A percentile compares a stretch with the other conserved stretches of the same genome.
phyloP scores from a whole-genome alignment of 2,329 filamentous ascomycete species.

The Botrytis pseudocinerea region DNA sequence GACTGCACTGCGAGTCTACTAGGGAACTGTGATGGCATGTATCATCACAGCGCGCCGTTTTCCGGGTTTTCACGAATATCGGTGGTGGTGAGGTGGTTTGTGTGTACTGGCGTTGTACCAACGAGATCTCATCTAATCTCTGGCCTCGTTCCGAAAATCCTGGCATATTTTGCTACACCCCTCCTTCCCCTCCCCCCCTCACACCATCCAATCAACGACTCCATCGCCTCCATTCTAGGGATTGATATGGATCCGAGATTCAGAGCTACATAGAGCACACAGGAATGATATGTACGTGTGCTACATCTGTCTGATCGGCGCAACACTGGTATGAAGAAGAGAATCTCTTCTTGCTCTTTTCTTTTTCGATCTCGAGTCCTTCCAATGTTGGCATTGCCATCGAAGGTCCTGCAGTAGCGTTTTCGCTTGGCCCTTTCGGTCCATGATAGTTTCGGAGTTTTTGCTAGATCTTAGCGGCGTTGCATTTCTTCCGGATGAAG shows the following conservation, averaged over 20 bases:
- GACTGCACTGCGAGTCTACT: slow-evolving; percentile 8
- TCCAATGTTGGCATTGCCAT: not conserved
- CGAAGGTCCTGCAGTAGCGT: slow-evolving; percentile 10
- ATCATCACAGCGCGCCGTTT: slow-evolving; percentile 24
- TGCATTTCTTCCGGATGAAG: not conserved
- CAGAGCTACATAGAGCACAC: not conserved
- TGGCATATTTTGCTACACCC: not conserved
- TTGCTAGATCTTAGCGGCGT: slow-evolving; percentile 6
- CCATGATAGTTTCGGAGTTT: not conserved
- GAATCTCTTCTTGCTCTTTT: slow-evolving; percentile 5
- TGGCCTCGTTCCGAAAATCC: slow-evolving; percentile 8
- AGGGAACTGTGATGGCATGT: slow-evolving; percentile 2
- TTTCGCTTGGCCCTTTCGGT: not conserved
- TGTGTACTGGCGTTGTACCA: not conserved
- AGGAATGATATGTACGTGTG: not conserved
- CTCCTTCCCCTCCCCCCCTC: not conserved
- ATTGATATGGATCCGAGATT: not conserved
- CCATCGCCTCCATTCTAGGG: not conserved
- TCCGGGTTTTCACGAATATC: not conserved
- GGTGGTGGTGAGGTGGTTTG: not conserved
- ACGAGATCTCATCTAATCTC: slow-evolving; percentile 32
- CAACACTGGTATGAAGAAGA: not conserved
- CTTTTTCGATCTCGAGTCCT: not conserved
- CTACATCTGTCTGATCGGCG: not conserved
- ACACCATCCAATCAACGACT: not conserved